Conservation (phyloP, 2,329 filamentous ascomycete species). For the Penicillium crustosum region DNA sequence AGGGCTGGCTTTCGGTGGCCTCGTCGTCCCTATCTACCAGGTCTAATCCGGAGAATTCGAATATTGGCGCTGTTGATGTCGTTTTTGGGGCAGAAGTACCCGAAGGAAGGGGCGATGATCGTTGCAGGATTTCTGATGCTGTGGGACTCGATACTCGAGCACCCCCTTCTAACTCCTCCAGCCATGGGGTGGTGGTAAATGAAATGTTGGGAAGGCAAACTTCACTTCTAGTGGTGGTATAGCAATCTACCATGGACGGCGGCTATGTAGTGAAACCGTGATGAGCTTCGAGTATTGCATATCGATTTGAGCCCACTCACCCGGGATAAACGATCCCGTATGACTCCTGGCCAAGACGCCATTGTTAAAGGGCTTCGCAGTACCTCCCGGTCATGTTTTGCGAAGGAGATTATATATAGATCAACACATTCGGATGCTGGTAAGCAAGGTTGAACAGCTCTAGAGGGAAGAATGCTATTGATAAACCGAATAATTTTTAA, state of each 20-base stretch:
- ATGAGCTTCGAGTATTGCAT: constrained; percentile 1
- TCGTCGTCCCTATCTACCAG: background rate
- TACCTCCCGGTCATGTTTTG: background rate
- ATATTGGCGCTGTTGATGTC: background rate
- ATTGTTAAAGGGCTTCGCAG: background rate
- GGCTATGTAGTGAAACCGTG: background rate
- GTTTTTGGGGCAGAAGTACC: background rate
- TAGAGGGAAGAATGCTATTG: background rate
- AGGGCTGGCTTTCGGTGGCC: background rate
- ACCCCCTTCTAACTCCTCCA: background rate
- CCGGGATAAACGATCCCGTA: background rate
- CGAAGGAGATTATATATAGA: background rate
- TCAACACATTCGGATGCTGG: background rate
- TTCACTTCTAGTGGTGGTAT: background rate
- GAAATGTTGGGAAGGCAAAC: background rate
- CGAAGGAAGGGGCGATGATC: background rate
- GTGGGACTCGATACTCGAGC: background rate
- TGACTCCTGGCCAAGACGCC: constrained; percentile 7
- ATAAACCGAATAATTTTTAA: background rate
- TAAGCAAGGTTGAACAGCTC: background rate
- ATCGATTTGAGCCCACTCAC: background rate
- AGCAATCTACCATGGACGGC: background rate
- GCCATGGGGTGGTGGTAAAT: background rate
- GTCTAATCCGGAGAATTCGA: background rate
- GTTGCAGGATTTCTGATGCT: background rate